Evolutionary conservation across 164 flowering plant genomes (phyloP).

Genomic region (Warburgia ugandensis): DNA sequence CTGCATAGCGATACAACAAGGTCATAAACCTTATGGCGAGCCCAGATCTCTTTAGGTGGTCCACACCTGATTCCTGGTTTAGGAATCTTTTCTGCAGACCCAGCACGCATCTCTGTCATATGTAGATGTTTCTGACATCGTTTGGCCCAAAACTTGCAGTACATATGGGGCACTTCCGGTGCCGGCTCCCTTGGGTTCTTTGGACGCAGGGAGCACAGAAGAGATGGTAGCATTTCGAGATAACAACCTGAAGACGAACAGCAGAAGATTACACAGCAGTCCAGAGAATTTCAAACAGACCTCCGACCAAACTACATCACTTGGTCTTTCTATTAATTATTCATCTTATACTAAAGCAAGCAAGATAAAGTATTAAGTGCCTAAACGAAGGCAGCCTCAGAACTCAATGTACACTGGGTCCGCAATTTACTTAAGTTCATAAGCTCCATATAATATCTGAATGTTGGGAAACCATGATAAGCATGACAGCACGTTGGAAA

Average conservation of each 20-base stretch:
- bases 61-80: no score
- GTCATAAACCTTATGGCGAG: no score
- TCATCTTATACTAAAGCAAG: no score
- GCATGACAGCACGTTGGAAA: no score
- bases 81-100: background rate
- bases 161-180: conserved; percentile 77
- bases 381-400: no score
- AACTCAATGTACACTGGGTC: no score
- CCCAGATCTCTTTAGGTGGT: no score
- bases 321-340: background rate
- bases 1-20: no score
- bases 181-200: conserved; percentile 53
- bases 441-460: no score
- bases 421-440: no score
- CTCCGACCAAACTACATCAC: background rate
- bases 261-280: conserved; percentile 3
- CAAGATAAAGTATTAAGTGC: no score
- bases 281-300: background rate
- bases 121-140: conserved; percentile 90
- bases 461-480: no score
- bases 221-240: conserved; percentile 93
- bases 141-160: conserved; percentile 70
- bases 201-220: conserved; percentile 80
- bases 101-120: conserved; percentile 30
- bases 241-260: conserved; percentile 99